phyloP scores from a whole-genome alignment of 2,329 filamentous ascomycete species.

The Hymenotorrendiella dingleyae region DNA sequence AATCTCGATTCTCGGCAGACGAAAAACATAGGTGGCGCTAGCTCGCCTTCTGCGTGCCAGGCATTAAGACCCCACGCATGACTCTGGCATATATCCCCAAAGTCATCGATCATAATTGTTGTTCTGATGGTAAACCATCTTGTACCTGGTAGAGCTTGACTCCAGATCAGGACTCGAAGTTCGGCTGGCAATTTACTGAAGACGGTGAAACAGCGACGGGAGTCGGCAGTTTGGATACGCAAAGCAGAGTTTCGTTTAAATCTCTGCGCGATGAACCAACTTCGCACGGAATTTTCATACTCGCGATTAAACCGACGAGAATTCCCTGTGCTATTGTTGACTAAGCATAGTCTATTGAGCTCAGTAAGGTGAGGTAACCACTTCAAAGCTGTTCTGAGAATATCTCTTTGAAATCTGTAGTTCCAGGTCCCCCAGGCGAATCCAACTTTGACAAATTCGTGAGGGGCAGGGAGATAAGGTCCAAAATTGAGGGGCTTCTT shows the following conservation, averaged over 20 bases:
- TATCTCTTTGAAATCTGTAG: background rate
- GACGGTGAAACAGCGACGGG: background rate
- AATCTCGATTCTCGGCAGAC: background rate
- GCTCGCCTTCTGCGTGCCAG: background rate
- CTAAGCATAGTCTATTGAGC: background rate
- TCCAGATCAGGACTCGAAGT: background rate
- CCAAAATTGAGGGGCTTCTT: background rate
- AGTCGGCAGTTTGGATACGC: background rate
- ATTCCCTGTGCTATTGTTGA: no score
- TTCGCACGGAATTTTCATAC: no score
- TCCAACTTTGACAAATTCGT: background rate
- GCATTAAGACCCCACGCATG: background rate
- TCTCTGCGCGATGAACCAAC: no score
- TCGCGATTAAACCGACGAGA: no score
- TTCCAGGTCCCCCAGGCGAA: background rate
- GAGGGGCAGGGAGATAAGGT: background rate
- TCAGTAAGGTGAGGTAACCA: background rate
- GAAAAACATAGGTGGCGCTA: background rate
- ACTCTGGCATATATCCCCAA: background rate
- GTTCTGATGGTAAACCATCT: background rate
- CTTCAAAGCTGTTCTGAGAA: background rate
- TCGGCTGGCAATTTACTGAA: background rate
- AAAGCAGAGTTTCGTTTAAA: background rate
- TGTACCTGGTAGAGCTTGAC: background rate
- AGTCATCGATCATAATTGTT: background rate